Evolutionary conservation across 2,329 filamentous ascomycete species (phyloP).

Genomic region (Colletotrichum gigasporum): DNA sequence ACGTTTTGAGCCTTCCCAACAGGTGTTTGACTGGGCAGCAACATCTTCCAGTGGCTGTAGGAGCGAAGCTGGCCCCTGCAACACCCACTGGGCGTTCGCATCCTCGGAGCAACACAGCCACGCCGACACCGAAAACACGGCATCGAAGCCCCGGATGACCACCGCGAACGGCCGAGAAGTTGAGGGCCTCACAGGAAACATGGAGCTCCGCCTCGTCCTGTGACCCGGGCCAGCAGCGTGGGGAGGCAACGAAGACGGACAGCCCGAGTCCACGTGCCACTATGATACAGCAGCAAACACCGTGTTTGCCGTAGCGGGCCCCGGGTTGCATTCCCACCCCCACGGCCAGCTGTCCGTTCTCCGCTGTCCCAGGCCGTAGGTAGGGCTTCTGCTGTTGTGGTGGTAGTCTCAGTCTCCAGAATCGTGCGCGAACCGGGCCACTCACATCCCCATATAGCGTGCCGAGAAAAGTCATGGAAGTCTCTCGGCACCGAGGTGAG

Average conservation of each 20-base stretch:
- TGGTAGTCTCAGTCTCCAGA: constrained; percentile 20
- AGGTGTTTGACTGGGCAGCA: neutral
- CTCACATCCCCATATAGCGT: constrained; percentile 4
- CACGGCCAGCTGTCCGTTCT: no score
- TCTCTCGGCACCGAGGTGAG: constrained; percentile 23
- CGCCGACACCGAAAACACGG: constrained; percentile 23
- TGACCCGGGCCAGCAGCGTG: neutral
- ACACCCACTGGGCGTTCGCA: neutral
- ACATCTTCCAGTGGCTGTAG: no score
- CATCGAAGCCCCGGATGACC: neutral
- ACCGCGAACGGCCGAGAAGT: neutral
- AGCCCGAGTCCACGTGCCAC: constrained; percentile 20
- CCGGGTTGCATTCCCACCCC: neutral
- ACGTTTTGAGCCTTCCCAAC: constrained; percentile 1
- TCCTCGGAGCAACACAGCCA: constrained; percentile 15
- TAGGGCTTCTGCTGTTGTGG: no score
- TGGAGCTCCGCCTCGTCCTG: neutral
- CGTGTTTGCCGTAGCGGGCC: neutral
- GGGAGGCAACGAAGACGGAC: neutral
- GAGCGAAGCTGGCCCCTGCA: neutral
- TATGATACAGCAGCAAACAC: neutral
- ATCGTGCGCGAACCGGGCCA: constrained; percentile 1
- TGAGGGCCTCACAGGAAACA: neutral
- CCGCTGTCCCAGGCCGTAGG: neutral
- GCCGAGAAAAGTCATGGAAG: constrained; percentile 16